These are phyloP conservation scores for Pseudocohnilembus persalinus DNA, from an alignment of 169 alveolate species.

Conservation along the genomic window DNA sequence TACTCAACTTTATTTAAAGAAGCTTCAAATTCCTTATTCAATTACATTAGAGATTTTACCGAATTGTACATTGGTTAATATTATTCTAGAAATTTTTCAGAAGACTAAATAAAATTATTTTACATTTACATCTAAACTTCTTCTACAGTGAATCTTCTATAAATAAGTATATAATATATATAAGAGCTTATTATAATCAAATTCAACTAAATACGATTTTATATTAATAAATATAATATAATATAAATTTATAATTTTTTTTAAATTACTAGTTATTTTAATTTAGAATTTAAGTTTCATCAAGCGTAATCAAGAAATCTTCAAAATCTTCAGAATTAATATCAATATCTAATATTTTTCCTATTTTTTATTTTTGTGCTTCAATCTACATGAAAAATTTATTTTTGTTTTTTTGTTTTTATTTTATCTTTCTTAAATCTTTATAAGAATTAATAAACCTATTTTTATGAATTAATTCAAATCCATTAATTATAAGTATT, in stretches of 20 bases:
- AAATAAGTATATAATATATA: too few species aligned
- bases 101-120: too few species aligned
- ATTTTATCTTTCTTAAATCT: too few species aligned
- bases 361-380: neutral
- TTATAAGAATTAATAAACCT: too few species aligned
- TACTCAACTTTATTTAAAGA: neutral
- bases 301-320: neutral
- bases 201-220: too few species aligned
- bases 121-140: neutral
- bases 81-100: neutral
- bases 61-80: neutral
- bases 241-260: too few species aligned
- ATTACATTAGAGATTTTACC: neutral
- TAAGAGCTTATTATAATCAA: too few species aligned
- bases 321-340: neutral
- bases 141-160: neutral
- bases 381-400: neutral
- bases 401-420: too few species aligned
- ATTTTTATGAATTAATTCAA: too few species aligned
- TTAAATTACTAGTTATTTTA: too few species aligned
- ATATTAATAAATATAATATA: too few species aligned
- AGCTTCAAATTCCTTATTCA: neutral
- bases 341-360: neutral
- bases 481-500: too few species aligned
- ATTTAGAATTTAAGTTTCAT: neutral